phyloP scores from a whole-genome alignment of 345 rosid species.

The Salix dunnii region DNA sequence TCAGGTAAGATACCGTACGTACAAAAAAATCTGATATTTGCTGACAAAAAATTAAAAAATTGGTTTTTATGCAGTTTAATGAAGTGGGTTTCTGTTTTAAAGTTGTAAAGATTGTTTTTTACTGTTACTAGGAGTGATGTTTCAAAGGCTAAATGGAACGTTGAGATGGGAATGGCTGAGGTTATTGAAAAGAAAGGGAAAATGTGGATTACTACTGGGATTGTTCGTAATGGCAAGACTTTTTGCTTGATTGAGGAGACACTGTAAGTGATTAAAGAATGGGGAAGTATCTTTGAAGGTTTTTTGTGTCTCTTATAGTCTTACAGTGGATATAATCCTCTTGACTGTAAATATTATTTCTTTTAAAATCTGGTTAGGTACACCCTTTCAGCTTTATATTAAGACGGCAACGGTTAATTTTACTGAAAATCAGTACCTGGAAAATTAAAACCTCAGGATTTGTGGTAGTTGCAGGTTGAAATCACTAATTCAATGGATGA shows the following conservation, averaged over 20 bases:
- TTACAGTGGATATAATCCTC: no score
- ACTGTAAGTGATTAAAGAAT: constrained; percentile 41
- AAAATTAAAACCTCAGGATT: no score
- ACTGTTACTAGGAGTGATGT: constrained; percentile 35
- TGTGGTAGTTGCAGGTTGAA: no score
- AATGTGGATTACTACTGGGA: constrained; percentile 78
- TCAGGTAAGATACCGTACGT: constrained; percentile 17
- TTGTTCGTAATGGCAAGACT: constrained; percentile 49
- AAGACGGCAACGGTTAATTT: no score
- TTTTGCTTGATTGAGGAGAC: constrained; percentile 73
- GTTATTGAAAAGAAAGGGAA: constrained; percentile 69
- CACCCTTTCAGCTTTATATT: no score
- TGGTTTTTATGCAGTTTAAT: background rate
- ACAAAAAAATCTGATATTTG: no score
- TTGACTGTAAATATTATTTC: no score
- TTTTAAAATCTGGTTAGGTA: no score
- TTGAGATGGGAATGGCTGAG: constrained; percentile 55
- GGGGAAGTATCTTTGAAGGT: background rate
- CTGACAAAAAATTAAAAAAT: background rate
- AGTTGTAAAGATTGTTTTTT: background rate
- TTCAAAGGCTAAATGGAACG: constrained; percentile 69
- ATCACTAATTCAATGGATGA: no score
- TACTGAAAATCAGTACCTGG: no score
- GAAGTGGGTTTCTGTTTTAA: background rate
- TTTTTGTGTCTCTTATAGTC: background rate